Evolutionary conservation across 768 basidiomycete genomes (phyloP).

Genomic region (Trametes cubensis): DNA sequence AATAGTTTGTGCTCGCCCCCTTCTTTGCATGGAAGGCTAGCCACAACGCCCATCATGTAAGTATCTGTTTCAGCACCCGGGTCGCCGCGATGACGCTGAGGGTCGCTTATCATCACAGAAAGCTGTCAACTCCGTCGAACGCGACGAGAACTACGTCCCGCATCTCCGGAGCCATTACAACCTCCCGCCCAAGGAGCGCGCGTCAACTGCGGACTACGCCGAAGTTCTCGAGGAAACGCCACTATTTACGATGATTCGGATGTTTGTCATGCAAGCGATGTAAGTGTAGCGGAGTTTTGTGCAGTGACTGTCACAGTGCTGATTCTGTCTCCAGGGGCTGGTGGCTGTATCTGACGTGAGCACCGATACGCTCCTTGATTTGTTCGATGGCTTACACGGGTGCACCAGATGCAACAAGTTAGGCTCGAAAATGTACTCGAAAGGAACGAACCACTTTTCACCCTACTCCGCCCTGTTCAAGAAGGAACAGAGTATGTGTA

Average conservation of each 20-base stretch:
- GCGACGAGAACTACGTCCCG: slow-evolving; percentile 38
- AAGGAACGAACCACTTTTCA: slow-evolving; percentile 36
- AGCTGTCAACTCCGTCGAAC: slow-evolving; percentile 33
- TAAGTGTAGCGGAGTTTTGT: slow-evolving; percentile 13
- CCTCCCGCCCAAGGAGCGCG: slow-evolving; percentile 30
- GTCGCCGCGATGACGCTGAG: neutral
- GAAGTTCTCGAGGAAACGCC: slow-evolving; percentile 38
- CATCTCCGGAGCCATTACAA: slow-evolving; percentile 30
- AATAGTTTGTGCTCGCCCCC: slow-evolving; percentile 34
- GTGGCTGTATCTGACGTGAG: slow-evolving; percentile 33
- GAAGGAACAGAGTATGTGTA: slow-evolving; percentile 27
- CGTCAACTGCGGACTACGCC: slow-evolving; percentile 31
- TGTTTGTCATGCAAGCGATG: slow-evolving; percentile 35
- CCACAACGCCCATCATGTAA: slow-evolving; percentile 36
- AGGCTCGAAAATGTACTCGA: slow-evolving; percentile 34
- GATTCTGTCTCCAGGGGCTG: slow-evolving; percentile 25
- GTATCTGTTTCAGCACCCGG: slow-evolving; percentile 1
- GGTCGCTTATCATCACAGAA: slow-evolving; percentile 23
- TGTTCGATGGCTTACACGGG: neutral
- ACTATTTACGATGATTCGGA: slow-evolving; percentile 29
- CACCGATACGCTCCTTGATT: neutral
- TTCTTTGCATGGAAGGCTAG: slow-evolving; percentile 37
- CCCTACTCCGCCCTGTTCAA: slow-evolving; percentile 34
- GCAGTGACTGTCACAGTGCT: neutral
- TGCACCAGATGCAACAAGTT: slow-evolving; percentile 29